Evolutionary conservation across 1,284 basidiomycete genomes (phyloP).

Genomic region (Boletus mariae): DNA sequence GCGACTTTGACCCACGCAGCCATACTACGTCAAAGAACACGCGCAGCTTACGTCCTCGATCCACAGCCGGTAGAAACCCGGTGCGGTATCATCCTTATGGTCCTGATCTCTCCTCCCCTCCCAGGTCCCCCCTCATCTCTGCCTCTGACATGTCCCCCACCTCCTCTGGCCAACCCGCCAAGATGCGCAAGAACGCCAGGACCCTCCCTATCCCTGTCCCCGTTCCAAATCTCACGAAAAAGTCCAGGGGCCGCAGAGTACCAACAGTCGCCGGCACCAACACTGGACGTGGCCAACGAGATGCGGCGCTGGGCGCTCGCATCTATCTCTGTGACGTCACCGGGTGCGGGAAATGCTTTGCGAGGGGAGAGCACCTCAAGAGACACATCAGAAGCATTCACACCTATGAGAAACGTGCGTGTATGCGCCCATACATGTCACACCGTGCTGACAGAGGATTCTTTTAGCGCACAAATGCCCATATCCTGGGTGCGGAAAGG

Average conservation of each 20-base stretch:
- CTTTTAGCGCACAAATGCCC: slow-evolving; percentile 69
- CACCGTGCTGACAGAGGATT: slow-evolving; percentile 8
- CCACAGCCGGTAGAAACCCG: slow-evolving; percentile 32
- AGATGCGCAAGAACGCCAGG: slow-evolving; percentile 38
- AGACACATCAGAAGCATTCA: slow-evolving; percentile 63
- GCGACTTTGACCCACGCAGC: slow-evolving; percentile 35
- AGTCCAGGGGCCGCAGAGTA: slow-evolving; percentile 64
- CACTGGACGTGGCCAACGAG: slow-evolving; percentile 26
- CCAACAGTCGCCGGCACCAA: slow-evolving; percentile 48
- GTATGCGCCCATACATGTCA: slow-evolving; percentile 6
- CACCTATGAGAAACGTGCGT: slow-evolving; percentile 65
- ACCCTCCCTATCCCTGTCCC: slow-evolving; percentile 59
- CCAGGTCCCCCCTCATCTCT: slow-evolving; percentile 32
- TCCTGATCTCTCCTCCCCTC: slow-evolving; percentile 28
- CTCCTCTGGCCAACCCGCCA: slow-evolving; percentile 21
- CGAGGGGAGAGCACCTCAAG: slow-evolving; percentile 63
- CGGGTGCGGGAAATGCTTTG: slow-evolving; percentile 75
- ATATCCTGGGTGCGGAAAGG: slow-evolving; percentile 73
- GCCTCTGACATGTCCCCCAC: slow-evolving; percentile 26
- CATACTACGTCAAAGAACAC: slow-evolving; percentile 36
- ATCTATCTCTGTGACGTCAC: slow-evolving; percentile 69
- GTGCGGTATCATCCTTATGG: slow-evolving; percentile 35
- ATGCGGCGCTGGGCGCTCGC: slow-evolving; percentile 44
- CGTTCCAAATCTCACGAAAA: slow-evolving; percentile 69
- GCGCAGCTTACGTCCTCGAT: slow-evolving; percentile 37